phyloP scores from a whole-genome alignment of 2,329 filamentous ascomycete genomes.

The Colletotrichum chlorophyti region DNA sequence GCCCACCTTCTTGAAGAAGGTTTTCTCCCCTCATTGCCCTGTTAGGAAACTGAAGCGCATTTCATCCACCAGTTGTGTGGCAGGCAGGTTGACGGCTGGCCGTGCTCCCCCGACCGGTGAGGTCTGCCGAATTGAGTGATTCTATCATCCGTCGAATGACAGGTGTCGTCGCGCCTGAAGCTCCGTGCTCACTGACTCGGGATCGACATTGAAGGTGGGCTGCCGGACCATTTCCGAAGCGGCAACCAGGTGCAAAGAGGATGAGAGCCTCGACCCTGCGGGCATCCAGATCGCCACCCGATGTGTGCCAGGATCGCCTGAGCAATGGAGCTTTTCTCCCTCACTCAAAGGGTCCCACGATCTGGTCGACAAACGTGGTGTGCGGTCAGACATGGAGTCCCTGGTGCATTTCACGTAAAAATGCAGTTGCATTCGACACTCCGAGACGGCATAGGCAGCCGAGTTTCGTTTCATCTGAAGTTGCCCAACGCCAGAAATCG shows the following conservation, averaged over 20 bases:
- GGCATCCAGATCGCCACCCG: background rate
- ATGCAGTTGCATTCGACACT: background rate
- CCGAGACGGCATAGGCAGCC: conserved; percentile 15
- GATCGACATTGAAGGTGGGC: background rate
- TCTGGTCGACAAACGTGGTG: background rate
- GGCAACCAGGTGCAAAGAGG: conserved; percentile 4
- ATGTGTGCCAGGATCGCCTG: background rate
- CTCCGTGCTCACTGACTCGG: conserved; percentile 15
- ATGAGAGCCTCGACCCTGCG: conserved; percentile 21
- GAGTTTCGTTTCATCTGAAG: conserved; percentile 28
- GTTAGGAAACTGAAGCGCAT: conserved; percentile 5
- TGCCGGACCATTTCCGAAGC: background rate
- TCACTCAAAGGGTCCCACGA: conserved; percentile 3
- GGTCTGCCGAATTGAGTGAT: no score
- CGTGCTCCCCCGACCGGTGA: no score
- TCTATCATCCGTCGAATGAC: conserved; percentile 8
- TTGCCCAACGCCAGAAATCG: background rate
- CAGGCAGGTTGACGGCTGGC: no score
- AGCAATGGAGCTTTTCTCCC: background rate
- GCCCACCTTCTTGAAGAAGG: conserved; percentile 1
- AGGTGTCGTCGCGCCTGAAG: conserved; percentile 11
- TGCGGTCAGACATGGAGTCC: conserved; percentile 14
- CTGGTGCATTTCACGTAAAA: background rate
- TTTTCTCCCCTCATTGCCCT: conserved; percentile 19
- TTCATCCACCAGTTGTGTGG: no score